A percentile compares a stretch with the other conserved stretches of the same genome.
These are phyloP conservation scores for Trametes meyenii DNA, from an alignment of 768 basidiomycete genomes.

Conservation along the genomic window DNA sequence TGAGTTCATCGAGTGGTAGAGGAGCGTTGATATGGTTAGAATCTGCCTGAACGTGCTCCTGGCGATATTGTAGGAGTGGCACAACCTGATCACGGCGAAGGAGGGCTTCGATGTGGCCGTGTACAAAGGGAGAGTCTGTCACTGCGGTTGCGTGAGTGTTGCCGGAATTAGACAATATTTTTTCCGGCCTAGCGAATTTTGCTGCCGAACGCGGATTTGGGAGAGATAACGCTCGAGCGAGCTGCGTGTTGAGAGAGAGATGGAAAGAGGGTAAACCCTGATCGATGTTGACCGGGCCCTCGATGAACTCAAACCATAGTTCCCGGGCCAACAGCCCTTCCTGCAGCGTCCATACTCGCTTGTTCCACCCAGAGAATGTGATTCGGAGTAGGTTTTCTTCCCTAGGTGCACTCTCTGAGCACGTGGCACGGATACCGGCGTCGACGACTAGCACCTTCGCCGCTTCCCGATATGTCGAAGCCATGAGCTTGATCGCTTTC, in stretches of 20 bases:
- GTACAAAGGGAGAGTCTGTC: background rate
- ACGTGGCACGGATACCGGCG: conserved; percentile 9
- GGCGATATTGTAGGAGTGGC: conserved; percentile 1
- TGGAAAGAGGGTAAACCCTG: background rate
- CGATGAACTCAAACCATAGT: conserved; percentile 19
- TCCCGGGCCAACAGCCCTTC: conserved; percentile 15
- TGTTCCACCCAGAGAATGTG: conserved; percentile 11
- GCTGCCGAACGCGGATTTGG: too few relatives aligned
- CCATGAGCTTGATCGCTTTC: conserved; percentile 20
- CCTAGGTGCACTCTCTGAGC: conserved; percentile 1
- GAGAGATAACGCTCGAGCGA: too few relatives aligned
- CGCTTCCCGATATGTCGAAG: conserved; percentile 16
- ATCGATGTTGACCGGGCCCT: conserved; percentile 7
- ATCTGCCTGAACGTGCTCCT: too few relatives aligned
- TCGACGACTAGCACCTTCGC: conserved; percentile 20
- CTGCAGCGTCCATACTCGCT: conserved; percentile 20
- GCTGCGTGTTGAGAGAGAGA: too few relatives aligned
- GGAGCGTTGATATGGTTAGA: background rate
- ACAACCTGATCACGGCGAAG: background rate
- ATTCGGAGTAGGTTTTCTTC: conserved; percentile 11
- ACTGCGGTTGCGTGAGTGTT: background rate
- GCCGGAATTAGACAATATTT: too few relatives aligned
- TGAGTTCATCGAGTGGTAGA: background rate
- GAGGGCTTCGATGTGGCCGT: background rate
- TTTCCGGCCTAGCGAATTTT: too few relatives aligned